A percentile compares a stretch with the other conserved stretches of the same genome.
Conservation (phyloP, 2,329 filamentous ascomycete genomes). For the Neopestalotiopsis rosae region DNA sequence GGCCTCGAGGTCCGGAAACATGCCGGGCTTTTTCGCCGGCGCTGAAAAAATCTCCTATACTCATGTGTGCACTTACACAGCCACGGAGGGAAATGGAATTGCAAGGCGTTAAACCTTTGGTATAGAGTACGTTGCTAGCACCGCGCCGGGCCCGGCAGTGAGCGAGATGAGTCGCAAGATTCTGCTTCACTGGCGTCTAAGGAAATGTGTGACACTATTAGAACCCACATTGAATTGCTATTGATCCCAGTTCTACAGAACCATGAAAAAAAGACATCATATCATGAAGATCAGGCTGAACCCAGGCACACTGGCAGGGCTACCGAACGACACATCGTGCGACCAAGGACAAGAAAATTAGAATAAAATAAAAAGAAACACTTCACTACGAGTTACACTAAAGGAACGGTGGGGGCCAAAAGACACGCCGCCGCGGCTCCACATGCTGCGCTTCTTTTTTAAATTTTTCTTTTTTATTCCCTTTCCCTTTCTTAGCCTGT, state of each 20-base stretch:
- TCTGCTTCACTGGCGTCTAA: no score
- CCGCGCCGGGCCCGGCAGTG: not conserved
- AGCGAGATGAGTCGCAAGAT: no score
- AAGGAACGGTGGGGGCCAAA: not conserved
- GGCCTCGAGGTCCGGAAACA: no score
- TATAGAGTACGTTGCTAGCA: no score
- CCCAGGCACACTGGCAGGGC: slow-evolving; percentile 1
- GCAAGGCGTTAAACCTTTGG: not conserved
- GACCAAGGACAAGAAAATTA: not conserved
- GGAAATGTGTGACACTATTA: no score
- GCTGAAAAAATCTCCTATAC: not conserved
- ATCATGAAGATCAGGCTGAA: not conserved
- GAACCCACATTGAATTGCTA: no score
- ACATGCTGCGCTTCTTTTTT: slow-evolving; percentile 5
- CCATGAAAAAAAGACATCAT: not conserved
- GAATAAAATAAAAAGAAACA: not conserved
- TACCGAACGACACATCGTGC: slow-evolving; percentile 11
- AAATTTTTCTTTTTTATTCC: not conserved
- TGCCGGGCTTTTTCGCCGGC: not conserved
- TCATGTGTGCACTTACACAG: not conserved
- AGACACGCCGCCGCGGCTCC: not conserved
- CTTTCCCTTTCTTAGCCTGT: not conserved
- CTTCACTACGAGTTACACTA: no score
- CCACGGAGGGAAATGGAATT: not conserved
- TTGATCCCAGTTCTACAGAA: not conserved